These are phyloP conservation scores for Trichoderma guizhouense DNA, from an alignment of 2,329 filamentous ascomycete genomes.

Conservation along the genomic window DNA sequence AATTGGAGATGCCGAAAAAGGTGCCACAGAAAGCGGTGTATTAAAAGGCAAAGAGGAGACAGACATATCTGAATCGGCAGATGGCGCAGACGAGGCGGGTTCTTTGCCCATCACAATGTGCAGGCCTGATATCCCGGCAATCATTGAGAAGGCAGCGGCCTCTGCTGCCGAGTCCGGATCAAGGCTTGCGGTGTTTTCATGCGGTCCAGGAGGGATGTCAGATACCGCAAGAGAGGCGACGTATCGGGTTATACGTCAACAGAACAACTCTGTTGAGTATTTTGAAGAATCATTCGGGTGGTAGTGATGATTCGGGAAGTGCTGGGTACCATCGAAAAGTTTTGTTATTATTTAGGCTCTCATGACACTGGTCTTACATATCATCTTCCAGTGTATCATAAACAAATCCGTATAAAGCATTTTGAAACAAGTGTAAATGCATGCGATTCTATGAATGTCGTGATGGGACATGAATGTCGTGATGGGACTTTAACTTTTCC, in stretches of 20 bases:
- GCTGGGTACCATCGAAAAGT: background rate
- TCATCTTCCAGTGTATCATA: background rate
- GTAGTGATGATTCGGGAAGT: background rate
- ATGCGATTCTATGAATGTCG: background rate
- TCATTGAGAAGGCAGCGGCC: background rate
- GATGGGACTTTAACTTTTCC: background rate
- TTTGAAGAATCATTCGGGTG: slow-evolving; percentile 11
- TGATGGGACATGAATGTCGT: background rate
- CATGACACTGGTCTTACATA: background rate
- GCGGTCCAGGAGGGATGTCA: background rate
- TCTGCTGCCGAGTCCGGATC: background rate
- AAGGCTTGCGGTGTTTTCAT: background rate
- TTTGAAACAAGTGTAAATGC: background rate
- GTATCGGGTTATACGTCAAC: background rate
- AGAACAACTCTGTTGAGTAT: background rate
- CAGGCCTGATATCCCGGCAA: background rate
- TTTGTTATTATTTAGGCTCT: background rate
- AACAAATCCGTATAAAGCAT: background rate
- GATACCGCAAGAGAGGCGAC: background rate
- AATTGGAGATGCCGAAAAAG: background rate
- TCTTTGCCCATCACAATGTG: background rate
- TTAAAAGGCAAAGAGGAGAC: background rate
- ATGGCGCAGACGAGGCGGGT: background rate
- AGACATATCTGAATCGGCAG: background rate
- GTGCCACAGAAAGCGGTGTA: background rate